Percentiles rank a stretch among this genome's conserved stretches.
phyloP scores from a whole-genome alignment of 208 protist species.

The Wallacemonas sp. region DNA sequence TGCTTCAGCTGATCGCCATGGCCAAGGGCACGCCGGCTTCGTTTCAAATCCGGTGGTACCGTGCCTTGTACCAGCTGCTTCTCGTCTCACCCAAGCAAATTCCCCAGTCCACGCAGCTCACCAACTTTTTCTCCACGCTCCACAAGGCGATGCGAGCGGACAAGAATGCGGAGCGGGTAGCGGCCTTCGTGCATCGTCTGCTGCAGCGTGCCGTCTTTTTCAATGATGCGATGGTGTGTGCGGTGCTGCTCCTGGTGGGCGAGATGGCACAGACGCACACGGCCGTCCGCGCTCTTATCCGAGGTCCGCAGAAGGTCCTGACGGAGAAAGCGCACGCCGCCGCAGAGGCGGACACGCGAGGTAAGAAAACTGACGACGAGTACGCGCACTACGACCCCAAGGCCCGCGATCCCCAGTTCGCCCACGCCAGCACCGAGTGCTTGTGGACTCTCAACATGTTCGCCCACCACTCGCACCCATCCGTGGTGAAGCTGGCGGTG shows the following conservation, averaged over 20 bases:
- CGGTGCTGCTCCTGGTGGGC: constrained; percentile 86
- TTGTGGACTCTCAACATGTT: constrained; percentile 83
- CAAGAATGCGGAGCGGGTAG: constrained; percentile 78
- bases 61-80: constrained; percentile 87
- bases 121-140: constrained; percentile 87
- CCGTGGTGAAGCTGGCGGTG: constrained; percentile 86
- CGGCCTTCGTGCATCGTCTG: constrained; percentile 90
- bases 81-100: constrained; percentile 89
- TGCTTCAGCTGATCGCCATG: constrained; percentile 85
- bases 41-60: constrained; percentile 89
- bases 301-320: neutral
- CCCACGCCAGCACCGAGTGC: constrained; percentile 66
- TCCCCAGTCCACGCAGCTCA: constrained; percentile 86
- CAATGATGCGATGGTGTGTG: constrained; percentile 85
- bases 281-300: constrained; percentile 49
- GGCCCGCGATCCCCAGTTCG: constrained; percentile 86
- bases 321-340: neutral
- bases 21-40: constrained; percentile 59
- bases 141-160: constrained; percentile 89
- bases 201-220: constrained; percentile 88
- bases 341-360: neutral
- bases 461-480: constrained; percentile 85
- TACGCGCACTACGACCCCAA: constrained; percentile 73
- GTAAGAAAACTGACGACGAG: too few species aligned
- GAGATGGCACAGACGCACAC: constrained; percentile 75